A percentile compares a stretch with the other conserved stretches of the same genome.
phyloP scores from a whole-genome alignment of 1,284 basidiomycete species.

The Thecaphora frezii region DNA sequence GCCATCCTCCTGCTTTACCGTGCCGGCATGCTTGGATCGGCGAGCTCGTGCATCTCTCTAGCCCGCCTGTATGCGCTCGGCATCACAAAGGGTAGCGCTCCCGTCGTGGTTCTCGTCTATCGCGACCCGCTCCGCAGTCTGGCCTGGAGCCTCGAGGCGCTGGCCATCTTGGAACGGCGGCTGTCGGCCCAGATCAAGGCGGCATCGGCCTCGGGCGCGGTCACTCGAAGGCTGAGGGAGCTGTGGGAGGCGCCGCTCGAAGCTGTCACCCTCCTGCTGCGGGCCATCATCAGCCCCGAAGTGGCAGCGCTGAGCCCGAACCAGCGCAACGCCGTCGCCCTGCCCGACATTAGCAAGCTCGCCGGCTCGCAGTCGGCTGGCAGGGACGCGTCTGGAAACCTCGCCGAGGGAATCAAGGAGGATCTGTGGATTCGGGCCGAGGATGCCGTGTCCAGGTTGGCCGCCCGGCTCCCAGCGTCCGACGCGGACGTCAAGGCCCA shows the following conservation, averaged over 20 bases:
- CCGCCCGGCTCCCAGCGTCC: slow-evolving; percentile 4
- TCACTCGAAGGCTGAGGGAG: slow-evolving; percentile 7
- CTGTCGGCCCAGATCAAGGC: slow-evolving; percentile 14
- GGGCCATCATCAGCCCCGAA: slow-evolving; percentile 4
- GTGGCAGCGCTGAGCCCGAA: slow-evolving; percentile 15
- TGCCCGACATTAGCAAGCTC: slow-evolving; percentile 12
- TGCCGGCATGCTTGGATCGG: slow-evolving; percentile 28
- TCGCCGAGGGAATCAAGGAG: background rate
- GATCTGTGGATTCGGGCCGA: slow-evolving; percentile 19
- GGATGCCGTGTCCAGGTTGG: slow-evolving; percentile 8
- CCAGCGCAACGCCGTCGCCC: slow-evolving; percentile 13
- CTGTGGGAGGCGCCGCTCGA: slow-evolving; percentile 16
- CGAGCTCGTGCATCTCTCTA: slow-evolving; percentile 20
- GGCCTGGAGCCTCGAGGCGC: slow-evolving; percentile 31
- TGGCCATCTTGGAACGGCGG: slow-evolving; percentile 13
- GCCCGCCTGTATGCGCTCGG: slow-evolving; percentile 28
- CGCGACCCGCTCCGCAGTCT: slow-evolving; percentile 32
- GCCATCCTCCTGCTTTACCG: slow-evolving; percentile 35
- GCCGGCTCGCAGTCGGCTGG: slow-evolving; percentile 10
- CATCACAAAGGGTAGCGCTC: slow-evolving; percentile 23
- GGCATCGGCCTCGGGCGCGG: slow-evolving; percentile 5
- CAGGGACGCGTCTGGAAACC: background rate
- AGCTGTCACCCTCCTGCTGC: slow-evolving; percentile 2
- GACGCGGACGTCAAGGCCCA: background rate
- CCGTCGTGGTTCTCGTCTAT: slow-evolving; percentile 28